These are phyloP conservation scores for Asterophora parasitica DNA, from an alignment of 768 basidiomycete species.

Conservation along the genomic window DNA sequence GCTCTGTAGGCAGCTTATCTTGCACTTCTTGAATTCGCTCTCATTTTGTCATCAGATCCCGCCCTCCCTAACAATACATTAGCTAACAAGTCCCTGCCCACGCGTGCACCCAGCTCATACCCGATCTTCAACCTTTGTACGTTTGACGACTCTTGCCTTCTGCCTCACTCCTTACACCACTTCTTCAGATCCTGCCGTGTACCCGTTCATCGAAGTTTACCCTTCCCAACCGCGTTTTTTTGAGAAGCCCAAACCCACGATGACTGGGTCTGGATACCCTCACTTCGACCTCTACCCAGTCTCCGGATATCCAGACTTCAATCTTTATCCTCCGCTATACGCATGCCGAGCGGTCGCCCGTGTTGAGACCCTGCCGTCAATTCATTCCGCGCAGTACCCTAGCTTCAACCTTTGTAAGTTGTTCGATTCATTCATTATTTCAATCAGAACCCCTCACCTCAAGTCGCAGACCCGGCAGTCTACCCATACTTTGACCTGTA, in stretches of 20 bases:
- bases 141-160: not conserved
- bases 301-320: not conserved
- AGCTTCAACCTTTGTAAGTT: slow-evolving; percentile 17
- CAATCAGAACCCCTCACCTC: not conserved
- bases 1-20: slow-evolving; percentile 3
- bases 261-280: not conserved
- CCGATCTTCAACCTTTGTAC: slow-evolving; percentile 13
- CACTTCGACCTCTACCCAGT: not conserved
- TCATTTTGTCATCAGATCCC: not conserved
- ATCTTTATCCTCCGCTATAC: not conserved
- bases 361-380: slow-evolving; percentile 11
- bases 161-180: not conserved
- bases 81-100: not conserved
- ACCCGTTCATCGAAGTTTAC: slow-evolving; percentile 21
- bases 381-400: not conserved
- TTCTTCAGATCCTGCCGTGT: slow-evolving; percentile 34
- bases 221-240: slow-evolving; percentile 8
- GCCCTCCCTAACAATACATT: not conserved
- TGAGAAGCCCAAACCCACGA: not conserved
- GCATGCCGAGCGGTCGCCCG: not conserved
- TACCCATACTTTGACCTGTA: slow-evolving; percentile 43
- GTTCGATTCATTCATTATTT: not conserved
- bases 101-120: slow-evolving; percentile 6
- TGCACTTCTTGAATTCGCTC: not conserved
- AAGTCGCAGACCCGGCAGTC: slow-evolving; percentile 17